Evolutionary conservation across 1,284 basidiomycete species (phyloP), one percentile per base, ranked within the genome.

Genomic region (Apiotrichum brassicae): DNA sequence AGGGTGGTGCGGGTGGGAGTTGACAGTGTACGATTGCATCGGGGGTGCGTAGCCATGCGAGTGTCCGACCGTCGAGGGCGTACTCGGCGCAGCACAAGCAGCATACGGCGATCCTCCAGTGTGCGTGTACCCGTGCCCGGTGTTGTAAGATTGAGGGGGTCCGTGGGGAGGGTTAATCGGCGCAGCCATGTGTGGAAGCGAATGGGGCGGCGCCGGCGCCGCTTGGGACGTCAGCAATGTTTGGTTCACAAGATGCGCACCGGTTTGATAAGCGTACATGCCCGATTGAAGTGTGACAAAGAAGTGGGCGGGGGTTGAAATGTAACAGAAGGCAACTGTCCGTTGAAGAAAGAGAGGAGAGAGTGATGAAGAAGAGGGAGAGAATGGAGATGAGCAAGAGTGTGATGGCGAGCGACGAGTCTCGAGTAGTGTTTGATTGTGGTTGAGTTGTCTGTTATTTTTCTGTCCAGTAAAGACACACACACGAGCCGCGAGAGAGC

Each of bases 171-270:
- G 25, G 18, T 30, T n/a, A 12, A 13, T 42, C 9, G n/a, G 11
- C 24, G 12, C 25, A 3, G n/a, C 40, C 40, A 42, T 30, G 40
- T 42, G 40, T 5, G 40, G 40, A 4, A 42, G 28, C 18, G 40
- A 42, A 42, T 42, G 40, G 28, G 40, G 40, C 16, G 40, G 40
- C 28, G 40, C 40, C 40, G 40, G 40, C 40, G 28, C 38, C 38
- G 38, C 40, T 42, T 23, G 4, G 5, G n/a, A 12, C 6, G 26
- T 42, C n/a, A 32, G 26, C 28, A 13, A 18, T 5, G 24, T 3
- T 16, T 36, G 28, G 28, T n/a, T n/a, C n/a, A n/a, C n/a, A n/a
- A 30, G 28, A 8, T 14, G 18, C 40, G 6, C 16, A 42, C 40
- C 40, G 28, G 26, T 14, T 12, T 42, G 40, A 32, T 42, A 24